These are phyloP conservation scores for Neonothopanus nambi DNA, from an alignment of 1,284 basidiomycete species.

Conservation along the genomic window DNA sequence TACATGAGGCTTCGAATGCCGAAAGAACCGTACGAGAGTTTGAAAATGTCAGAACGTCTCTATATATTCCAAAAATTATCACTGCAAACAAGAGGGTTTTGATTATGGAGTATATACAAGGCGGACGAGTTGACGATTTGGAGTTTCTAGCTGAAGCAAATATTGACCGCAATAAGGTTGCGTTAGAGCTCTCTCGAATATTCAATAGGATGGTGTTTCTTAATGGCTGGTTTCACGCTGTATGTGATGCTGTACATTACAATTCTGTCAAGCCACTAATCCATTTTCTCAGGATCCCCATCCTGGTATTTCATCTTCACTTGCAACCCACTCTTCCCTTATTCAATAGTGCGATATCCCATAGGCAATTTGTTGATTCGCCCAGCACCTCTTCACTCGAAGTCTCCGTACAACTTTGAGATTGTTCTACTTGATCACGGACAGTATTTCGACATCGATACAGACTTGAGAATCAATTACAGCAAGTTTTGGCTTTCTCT, in stretches of 20 bases:
- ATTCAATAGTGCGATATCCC: conserved; percentile 14
- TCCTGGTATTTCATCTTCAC: conserved; percentile 45
- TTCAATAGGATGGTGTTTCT: conserved; percentile 97
- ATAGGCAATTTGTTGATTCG: conserved; percentile 91
- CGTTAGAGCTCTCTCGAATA: conserved; percentile 85
- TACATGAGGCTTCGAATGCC: conserved; percentile 89
- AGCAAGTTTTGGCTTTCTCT: conserved; percentile 86
- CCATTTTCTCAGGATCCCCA: conserved; percentile 56
- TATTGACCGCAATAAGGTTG: conserved; percentile 94
- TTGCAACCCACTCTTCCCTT: background rate
- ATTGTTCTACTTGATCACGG: conserved; percentile 92
- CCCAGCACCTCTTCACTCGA: conserved; percentile 59
- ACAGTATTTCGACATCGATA: conserved; percentile 87
- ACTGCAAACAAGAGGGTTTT: conserved; percentile 85
- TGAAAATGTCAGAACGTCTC: conserved; percentile 67
- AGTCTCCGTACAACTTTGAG: conserved; percentile 92
- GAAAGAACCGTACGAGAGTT: conserved; percentile 76
- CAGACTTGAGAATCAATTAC: conserved; percentile 77
- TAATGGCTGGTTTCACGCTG: conserved; percentile 90
- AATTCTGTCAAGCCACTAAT: conserved; percentile 1
- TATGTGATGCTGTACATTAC: conserved; percentile 34
- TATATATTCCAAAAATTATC: conserved; percentile 91
- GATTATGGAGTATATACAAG: conserved; percentile 93
- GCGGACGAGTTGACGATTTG: conserved; percentile 89
- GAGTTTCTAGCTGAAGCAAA: conserved; percentile 79